Evolutionary conservation across 192 early-diverging fungal genomes (phyloP).

Genomic region (Chytriomyces sp.): DNA sequence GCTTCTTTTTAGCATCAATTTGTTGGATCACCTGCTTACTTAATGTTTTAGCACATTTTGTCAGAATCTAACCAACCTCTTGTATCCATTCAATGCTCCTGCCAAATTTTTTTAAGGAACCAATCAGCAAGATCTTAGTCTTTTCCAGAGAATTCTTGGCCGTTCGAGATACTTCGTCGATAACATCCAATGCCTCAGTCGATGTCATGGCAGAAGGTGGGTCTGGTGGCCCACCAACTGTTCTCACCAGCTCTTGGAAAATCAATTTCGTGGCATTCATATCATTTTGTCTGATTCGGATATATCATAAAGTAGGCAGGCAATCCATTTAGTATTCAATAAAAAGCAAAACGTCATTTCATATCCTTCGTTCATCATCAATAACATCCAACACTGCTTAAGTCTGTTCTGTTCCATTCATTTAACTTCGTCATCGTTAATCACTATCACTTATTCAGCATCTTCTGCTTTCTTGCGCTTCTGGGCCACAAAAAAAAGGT

Average conservation of each 20-base stretch:
- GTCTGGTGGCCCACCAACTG: neutral
- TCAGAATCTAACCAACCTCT: neutral
- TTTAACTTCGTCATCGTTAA: no score
- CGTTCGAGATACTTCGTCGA: neutral
- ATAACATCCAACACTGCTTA: no score
- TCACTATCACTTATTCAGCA: no score
- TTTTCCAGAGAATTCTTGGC: neutral
- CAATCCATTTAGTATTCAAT: no score
- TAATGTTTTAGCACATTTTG: neutral
- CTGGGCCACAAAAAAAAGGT: no score
- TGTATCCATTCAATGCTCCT: conserved; percentile 22
- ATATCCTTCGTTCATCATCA: no score
- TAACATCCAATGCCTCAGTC: neutral
- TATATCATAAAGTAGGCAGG: no score
- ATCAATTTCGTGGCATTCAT: conserved; percentile 1
- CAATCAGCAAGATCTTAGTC: conserved; percentile 9
- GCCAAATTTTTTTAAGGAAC: conserved; percentile 24
- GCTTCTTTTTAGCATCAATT: neutral
- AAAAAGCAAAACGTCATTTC: no score
- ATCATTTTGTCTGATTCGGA: no score
- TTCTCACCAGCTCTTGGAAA: conserved; percentile 12
- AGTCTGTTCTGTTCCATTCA: no score
- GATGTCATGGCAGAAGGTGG: neutral
- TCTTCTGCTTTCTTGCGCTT: no score
- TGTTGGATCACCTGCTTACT: conserved; percentile 6